Evolutionary conservation across 345 rosid species (phyloP).

Genomic region (Aethionema arabicum): DNA sequence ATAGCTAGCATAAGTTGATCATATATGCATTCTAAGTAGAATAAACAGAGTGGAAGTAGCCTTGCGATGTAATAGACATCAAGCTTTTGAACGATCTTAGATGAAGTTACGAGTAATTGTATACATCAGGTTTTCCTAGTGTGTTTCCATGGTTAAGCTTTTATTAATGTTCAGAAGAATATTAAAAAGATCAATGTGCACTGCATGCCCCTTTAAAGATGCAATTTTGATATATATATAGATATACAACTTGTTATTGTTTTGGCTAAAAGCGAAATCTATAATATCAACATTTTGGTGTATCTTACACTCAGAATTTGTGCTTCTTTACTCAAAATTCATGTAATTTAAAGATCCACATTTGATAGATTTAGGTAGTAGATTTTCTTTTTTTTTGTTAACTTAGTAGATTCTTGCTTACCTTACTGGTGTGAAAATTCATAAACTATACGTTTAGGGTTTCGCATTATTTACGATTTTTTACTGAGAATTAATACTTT

Average conservation of each 20-base stretch:
- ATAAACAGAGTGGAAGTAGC: neutral
- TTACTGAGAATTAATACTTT: neutral
- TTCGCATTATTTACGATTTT: neutral
- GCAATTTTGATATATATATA: neutral
- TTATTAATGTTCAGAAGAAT: neutral
- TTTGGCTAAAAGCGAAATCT: neutral
- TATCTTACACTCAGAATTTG: neutral
- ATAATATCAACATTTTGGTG: neutral
- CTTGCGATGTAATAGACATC: neutral
- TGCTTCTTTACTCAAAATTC: neutral
- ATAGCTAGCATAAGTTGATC: constrained; percentile 1
- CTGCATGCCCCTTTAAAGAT: too few species aligned
- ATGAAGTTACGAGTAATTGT: constrained; percentile 5
- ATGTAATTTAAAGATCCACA: too few species aligned
- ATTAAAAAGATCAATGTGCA: neutral
- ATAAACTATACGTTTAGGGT: neutral
- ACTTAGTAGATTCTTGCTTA: neutral
- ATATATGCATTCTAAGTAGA: neutral
- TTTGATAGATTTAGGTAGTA: neutral
- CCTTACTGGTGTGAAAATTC: neutral
- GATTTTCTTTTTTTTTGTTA: too few species aligned
- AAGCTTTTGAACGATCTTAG: neutral
- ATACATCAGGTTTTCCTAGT: too few species aligned
- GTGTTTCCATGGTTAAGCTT: neutral
- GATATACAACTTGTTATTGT: neutral